Conservation (phyloP, 169 alveolate species). For the Eimeria sp. region DNA sequence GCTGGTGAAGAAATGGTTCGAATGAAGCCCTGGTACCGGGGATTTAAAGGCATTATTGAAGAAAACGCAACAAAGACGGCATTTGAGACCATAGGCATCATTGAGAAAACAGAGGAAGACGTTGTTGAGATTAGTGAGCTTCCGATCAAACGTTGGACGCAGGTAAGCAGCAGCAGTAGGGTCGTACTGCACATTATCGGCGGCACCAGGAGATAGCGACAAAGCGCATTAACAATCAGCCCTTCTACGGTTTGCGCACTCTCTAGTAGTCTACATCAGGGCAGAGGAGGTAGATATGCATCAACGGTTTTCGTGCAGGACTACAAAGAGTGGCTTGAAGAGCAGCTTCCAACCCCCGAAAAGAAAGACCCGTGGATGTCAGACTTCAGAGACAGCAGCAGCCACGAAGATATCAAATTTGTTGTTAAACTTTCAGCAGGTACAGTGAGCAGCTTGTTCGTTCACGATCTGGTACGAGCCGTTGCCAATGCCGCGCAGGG, state of each 20-base stretch:
- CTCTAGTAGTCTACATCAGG: no score
- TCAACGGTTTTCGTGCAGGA: constrained; percentile 31
- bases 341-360: constrained; percentile 80
- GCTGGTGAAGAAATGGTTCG: constrained; percentile 93
- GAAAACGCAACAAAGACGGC: constrained; percentile 63
- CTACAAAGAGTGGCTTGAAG: constrained; percentile 79
- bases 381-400: constrained; percentile 92
- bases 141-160: constrained; percentile 99
- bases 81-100: constrained; percentile 90
- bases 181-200: not conserved
- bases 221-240: not conserved
- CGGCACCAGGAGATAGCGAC: not conserved
- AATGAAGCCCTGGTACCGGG: constrained; percentile 99
- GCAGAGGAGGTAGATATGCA: not conserved
- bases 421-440: constrained; percentile 91
- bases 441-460: not conserved
- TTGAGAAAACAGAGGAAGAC: constrained; percentile 85
- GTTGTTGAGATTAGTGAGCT: constrained; percentile 96
- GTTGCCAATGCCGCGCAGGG: not conserved
- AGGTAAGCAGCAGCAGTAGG: constrained; percentile 93
- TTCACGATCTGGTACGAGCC: not conserved
- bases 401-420: constrained; percentile 93
- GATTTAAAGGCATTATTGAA: constrained; percentile 97
- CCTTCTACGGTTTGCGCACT: not conserved
- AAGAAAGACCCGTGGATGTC: constrained; percentile 80